Conservation (phyloP, 2,329 filamentous ascomycete species). For the Fusarium marasasianum region DNA sequence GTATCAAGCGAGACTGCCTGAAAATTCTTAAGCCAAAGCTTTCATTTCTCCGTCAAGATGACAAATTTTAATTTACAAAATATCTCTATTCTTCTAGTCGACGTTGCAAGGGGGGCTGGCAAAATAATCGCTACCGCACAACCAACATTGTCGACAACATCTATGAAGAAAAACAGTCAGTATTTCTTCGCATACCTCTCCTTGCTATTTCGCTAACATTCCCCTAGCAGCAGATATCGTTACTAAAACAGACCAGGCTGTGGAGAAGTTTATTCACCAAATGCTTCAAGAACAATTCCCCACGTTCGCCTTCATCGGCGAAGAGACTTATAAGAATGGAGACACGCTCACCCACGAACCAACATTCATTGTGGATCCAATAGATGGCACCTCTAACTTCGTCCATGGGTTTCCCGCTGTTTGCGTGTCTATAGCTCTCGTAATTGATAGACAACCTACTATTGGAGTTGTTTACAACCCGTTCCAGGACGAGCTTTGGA, state of each 20-base stretch:
- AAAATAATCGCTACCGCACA: neutral
- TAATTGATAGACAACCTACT: neutral
- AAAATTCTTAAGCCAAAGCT: too few species aligned
- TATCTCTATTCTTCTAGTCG: neutral
- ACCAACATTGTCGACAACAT: neutral
- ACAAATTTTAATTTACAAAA: neutral
- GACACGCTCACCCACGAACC: neutral
- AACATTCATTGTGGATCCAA: neutral
- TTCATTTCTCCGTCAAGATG: neutral
- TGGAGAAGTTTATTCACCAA: neutral
- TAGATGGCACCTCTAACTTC: neutral
- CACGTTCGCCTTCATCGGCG: neutral
- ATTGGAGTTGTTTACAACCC: neutral
- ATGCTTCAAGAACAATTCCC: neutral
- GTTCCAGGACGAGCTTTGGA: neutral
- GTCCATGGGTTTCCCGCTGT: neutral
- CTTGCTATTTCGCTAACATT: neutral
- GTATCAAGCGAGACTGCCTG: neutral
- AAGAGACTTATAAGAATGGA: neutral
- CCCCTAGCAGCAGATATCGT: neutral
- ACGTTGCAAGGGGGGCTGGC: neutral
- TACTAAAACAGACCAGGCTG: neutral
- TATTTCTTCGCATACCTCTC: neutral
- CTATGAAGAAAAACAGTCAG: neutral
- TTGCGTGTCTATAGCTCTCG: neutral